A percentile compares a stretch with the other conserved stretches of the same genome.
Evolutionary conservation across 1,284 basidiomycete species (phyloP).

Genomic region (Leccinum ambiguum): DNA sequence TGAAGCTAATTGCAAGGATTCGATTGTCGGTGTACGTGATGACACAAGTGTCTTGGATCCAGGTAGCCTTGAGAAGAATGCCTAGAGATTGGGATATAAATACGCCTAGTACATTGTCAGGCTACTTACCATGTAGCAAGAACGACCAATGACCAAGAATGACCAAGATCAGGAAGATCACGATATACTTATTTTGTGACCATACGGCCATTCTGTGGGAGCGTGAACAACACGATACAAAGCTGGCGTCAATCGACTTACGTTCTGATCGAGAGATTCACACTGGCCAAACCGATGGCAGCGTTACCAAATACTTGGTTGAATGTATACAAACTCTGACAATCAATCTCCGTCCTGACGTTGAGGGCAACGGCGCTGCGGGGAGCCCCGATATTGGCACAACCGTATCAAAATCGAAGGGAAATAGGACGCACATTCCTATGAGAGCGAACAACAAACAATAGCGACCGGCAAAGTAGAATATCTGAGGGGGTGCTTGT

Average conservation of each 20-base stretch:
- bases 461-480: conserved; percentile 76
- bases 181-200: conserved; percentile 61
- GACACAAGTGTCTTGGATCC: conserved; percentile 51
- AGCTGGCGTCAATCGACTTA: conserved; percentile 33
- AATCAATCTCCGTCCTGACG: conserved; percentile 32
- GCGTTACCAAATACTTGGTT: conserved; percentile 71
- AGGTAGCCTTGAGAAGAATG: conserved; percentile 57
- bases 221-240: background rate
- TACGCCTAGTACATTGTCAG: background rate
- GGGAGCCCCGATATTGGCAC: background rate
- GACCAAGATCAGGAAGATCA: conserved; percentile 51
- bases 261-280: conserved; percentile 79
- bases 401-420: background rate
- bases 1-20: conserved; percentile 41
- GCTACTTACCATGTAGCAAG: conserved; percentile 62
- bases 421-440: conserved; percentile 55
- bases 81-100: conserved; percentile 37
- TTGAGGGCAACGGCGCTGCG: conserved; percentile 32
- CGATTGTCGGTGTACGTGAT: conserved; percentile 57
- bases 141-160: conserved; percentile 78
- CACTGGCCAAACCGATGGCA: conserved; percentile 71
- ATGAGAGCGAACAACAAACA: conserved; percentile 64
- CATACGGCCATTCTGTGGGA: conserved; percentile 63
- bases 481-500: conserved; percentile 42
- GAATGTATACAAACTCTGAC: conserved; percentile 62